Conservation (phyloP, 495 filamentous ascomycete species). For the Talaromyces borbonicus region DNA sequence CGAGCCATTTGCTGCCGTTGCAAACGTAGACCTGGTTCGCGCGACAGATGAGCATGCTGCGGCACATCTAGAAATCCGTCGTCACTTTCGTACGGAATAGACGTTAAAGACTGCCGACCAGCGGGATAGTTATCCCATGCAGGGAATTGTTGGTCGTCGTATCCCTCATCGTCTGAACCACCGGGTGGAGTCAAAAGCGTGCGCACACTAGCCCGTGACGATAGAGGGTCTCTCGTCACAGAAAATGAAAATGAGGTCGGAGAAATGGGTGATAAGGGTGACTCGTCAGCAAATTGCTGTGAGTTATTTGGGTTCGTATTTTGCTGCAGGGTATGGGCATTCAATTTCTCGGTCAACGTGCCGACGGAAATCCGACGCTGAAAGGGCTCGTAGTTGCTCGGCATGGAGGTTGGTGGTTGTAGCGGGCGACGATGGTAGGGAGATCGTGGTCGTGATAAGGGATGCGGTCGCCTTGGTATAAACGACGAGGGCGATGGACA, state of each 20-base stretch:
- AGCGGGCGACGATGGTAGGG: conserved; percentile 27
- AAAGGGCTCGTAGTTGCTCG: conserved; percentile 25
- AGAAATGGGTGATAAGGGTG: conserved; percentile 8
- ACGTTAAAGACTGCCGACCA: conserved; percentile 25
- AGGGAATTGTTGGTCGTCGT: conserved; percentile 18
- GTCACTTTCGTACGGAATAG: conserved; percentile 13
- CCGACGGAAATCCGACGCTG: conserved; percentile 32
- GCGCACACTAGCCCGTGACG: not conserved
- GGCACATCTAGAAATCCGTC: conserved; percentile 2
- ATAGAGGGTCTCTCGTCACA: not conserved
- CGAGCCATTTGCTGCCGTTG: conserved; percentile 36
- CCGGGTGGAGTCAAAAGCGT: conserved; percentile 6
- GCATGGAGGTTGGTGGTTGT: conserved; percentile 36
- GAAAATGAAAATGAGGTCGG: conserved; percentile 9
- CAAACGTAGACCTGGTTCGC: conserved; percentile 16
- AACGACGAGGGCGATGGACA: conserved; percentile 34
- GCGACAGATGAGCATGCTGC: not conserved
- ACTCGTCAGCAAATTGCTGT: conserved; percentile 6
- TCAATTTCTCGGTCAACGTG: conserved; percentile 35
- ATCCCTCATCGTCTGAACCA: conserved; percentile 32
- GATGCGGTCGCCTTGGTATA: conserved; percentile 12
- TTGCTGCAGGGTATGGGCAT: conserved; percentile 33
- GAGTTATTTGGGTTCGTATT: conserved; percentile 5
- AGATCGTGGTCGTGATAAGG: conserved; percentile 25
- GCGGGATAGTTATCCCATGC: conserved; percentile 7